These are phyloP conservation scores for Rauvolfia tetraphylla DNA, from an alignment of 257 asterid genomes.

Conservation along the genomic window DNA sequence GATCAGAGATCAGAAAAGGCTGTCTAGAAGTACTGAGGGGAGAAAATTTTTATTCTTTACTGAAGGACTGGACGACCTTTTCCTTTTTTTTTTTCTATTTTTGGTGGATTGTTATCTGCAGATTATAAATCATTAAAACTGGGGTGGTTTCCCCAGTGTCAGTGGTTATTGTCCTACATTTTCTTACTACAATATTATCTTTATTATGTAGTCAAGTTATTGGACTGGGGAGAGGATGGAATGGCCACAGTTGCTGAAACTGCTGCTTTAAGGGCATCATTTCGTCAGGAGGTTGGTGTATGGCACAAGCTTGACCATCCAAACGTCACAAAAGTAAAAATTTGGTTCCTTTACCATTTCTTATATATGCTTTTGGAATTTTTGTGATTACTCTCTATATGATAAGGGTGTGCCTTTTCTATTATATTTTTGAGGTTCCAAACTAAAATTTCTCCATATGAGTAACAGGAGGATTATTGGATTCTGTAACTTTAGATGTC, in stretches of 20 bases:
- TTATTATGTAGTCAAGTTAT: slow-evolving; percentile 48
- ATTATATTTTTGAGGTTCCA: background rate
- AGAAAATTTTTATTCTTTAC: background rate
- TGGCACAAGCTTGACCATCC: slow-evolving; percentile 78
- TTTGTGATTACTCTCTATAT: background rate
- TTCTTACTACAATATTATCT: slow-evolving; percentile 14
- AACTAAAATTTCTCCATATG: background rate
- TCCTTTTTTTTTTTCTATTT: background rate
- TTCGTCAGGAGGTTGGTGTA: slow-evolving; percentile 61
- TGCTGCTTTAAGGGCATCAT: slow-evolving; percentile 48
- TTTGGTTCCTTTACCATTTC: background rate
- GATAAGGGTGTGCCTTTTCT: background rate
- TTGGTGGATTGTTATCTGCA: background rate
- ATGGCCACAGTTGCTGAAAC: slow-evolving; percentile 53
- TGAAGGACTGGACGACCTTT: background rate
- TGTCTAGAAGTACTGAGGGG: background rate
- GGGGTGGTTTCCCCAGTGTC: background rate
- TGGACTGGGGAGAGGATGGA: slow-evolving; percentile 79
- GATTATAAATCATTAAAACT: background rate
- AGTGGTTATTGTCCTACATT: background rate
- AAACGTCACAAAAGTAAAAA: slow-evolving; percentile 32
- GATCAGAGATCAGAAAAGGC: background rate
- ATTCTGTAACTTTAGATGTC: background rate
- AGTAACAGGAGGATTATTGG: background rate
- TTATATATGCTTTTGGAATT: background rate